These are phyloP conservation scores for Astrothelium macrocarpum DNA, from an alignment of 495 filamentous ascomycete species.

Conservation along the genomic window DNA sequence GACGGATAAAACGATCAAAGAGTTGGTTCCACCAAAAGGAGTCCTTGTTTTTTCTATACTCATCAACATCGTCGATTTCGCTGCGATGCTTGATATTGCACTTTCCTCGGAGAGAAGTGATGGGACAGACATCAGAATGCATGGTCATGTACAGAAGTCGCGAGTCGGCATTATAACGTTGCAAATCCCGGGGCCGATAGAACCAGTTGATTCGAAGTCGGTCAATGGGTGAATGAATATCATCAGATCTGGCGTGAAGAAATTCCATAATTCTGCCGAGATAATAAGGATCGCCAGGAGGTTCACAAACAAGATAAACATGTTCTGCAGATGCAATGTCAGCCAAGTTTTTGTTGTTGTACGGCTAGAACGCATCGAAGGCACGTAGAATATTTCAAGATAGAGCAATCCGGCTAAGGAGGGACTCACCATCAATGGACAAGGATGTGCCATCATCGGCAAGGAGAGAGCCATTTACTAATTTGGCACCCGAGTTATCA, in stretches of 20 bases:
- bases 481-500: constrained; percentile 53
- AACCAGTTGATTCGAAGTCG: constrained; percentile 94
- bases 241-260: constrained; percentile 61
- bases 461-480: constrained; percentile 68
- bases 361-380: constrained; percentile 12
- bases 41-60: constrained; percentile 73
- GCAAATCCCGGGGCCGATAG: constrained; percentile 92
- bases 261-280: constrained; percentile 97
- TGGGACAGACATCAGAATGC: constrained; percentile 93
- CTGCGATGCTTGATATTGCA: constrained; percentile 78
- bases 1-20: constrained; percentile 96
- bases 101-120: constrained; percentile 85
- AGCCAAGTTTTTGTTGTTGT: constrained; percentile 20
- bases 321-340: constrained; percentile 56
- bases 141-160: constrained; percentile 89
- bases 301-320: constrained; percentile 94
- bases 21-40: constrained; percentile 96
- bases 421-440: constrained; percentile 69
- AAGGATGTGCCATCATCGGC: constrained; percentile 87
- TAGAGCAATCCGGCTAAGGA: not conserved
- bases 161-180: constrained; percentile 79
- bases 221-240: constrained; percentile 64
- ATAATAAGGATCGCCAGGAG: constrained; percentile 96
- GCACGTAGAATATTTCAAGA: constrained; percentile 3
- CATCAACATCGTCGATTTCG: constrained; percentile 73